Conservation (phyloP, 345 rosid genomes). For the Lepidium aucheri region DNA sequence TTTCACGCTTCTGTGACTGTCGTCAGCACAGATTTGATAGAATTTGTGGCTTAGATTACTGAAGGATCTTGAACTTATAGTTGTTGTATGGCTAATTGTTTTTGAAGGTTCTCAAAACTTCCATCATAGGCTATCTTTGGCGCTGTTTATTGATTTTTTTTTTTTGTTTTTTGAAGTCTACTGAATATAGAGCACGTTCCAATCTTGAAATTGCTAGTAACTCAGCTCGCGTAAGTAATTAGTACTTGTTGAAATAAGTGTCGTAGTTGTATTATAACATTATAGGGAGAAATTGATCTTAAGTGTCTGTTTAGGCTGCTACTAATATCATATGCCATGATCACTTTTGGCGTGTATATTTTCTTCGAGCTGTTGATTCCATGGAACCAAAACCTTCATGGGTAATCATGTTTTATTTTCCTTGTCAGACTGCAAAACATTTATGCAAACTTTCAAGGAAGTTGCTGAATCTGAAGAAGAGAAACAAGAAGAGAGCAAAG, state of each 20-base stretch:
- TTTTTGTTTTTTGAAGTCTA: no score
- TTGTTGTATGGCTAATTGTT: background rate
- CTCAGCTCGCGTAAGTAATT: background rate
- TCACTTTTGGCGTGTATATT: no score
- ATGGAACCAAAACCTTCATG: no score
- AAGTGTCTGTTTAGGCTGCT: background rate
- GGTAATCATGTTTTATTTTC: no score
- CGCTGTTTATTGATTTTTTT: background rate
- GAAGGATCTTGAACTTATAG: background rate
- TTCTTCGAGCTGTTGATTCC: no score
- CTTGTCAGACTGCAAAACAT: constrained; percentile 66
- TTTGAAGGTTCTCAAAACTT: background rate
- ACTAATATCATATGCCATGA: background rate
- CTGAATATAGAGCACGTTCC: background rate
- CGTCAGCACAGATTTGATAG: background rate
- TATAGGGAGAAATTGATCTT: background rate
- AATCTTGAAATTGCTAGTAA: background rate
- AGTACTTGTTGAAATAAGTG: background rate
- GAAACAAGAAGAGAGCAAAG: constrained; percentile 68
- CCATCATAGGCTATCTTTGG: background rate
- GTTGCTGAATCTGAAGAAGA: constrained; percentile 55
- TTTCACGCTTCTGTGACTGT: background rate
- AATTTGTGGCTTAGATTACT: background rate
- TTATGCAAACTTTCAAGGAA: constrained; percentile 70
- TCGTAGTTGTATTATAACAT: background rate